A percentile compares a stretch with the other conserved stretches of the same genome.
phyloP scores from a whole-genome alignment of 176 grass and related monocot species.

The Raddia distichophylla region DNA sequence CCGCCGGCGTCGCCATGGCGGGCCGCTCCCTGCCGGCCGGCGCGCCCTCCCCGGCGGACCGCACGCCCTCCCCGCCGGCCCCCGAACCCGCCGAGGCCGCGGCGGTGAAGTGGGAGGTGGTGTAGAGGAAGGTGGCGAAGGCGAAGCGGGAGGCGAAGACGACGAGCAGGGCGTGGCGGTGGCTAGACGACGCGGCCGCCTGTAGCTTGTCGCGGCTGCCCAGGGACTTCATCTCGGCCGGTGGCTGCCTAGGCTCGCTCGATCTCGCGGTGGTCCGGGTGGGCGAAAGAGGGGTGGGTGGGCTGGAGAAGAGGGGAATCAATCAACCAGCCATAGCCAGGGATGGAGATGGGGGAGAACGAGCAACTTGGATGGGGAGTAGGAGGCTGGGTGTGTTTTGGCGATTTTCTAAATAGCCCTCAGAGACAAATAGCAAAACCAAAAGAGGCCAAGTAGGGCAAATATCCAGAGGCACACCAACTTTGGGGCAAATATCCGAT shows the following conservation, averaged over 20 bases:
- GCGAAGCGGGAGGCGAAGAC: constrained; percentile 73
- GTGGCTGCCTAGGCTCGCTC: background rate
- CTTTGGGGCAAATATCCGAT: no score
- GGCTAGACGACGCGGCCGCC: constrained; percentile 46
- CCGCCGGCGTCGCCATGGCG: no score
- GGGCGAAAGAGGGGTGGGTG: background rate
- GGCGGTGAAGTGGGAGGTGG: constrained; percentile 38
- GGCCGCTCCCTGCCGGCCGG: no score
- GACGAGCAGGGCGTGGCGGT: constrained; percentile 53
- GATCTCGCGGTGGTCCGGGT: background rate
- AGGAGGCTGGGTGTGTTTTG: no score
- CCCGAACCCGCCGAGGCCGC: background rate
- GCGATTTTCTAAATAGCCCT: no score
- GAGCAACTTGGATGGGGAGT: no score
- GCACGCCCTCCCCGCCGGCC: no score
- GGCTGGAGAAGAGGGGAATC: constrained; percentile 18
- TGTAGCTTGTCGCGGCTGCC: constrained; percentile 53
- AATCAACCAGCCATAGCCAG: background rate
- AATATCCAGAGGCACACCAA: no score
- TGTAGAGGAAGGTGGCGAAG: constrained; percentile 76
- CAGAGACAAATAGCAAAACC: no score
- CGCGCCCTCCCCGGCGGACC: no score
- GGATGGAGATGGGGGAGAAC: no score
- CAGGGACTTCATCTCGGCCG: constrained; percentile 44
- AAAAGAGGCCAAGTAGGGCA: no score